phyloP scores from a whole-genome alignment of 352 stramenopile genomes.

The Blastocystis sp. region DNA sequence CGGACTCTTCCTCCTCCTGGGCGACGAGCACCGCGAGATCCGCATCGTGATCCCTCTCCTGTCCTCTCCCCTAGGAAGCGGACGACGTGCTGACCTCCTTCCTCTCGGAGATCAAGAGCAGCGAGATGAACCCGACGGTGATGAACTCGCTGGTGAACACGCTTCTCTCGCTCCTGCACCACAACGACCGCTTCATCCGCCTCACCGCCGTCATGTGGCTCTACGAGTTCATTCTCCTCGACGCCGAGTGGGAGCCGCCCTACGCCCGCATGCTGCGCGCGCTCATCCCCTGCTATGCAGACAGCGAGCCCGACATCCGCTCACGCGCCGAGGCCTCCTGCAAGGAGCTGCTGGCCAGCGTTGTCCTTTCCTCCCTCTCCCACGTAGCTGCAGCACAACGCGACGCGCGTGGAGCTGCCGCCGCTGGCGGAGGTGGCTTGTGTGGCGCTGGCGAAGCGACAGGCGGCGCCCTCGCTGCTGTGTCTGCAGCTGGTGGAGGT shows the following conservation, averaged over 20 bases:
- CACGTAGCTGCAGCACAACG: conserved; percentile 23
- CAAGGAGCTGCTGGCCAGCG: conserved; percentile 15
- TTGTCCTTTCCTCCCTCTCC: background rate
- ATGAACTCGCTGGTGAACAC: conserved; percentile 48
- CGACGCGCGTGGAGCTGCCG: background rate
- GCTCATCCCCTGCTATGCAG: conserved; percentile 28
- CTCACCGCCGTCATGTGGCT: conserved; percentile 22
- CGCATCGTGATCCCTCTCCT: background rate
- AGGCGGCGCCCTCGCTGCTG: background rate
- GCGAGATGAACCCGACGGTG: background rate
- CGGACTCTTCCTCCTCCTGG: conserved; percentile 26
- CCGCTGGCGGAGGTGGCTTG: conserved; percentile 14
- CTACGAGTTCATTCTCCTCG: conserved; percentile 42
- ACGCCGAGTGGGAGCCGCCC: background rate
- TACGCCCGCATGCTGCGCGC: conserved; percentile 24
- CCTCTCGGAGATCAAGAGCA: conserved; percentile 51
- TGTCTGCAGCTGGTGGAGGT: conserved; percentile 23
- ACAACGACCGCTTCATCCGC: conserved; percentile 46
- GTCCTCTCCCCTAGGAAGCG: background rate
- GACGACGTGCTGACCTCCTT: conserved; percentile 31
- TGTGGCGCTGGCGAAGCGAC: background rate
- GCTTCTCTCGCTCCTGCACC: conserved; percentile 11
- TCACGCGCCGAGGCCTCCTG: background rate
- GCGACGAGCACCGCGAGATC: conserved; percentile 48
- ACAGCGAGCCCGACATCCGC: background rate